These are phyloP conservation scores for Uronychia binucleata DNA, from an alignment of 73 alveolate genomes.

Conservation along the genomic window DNA sequence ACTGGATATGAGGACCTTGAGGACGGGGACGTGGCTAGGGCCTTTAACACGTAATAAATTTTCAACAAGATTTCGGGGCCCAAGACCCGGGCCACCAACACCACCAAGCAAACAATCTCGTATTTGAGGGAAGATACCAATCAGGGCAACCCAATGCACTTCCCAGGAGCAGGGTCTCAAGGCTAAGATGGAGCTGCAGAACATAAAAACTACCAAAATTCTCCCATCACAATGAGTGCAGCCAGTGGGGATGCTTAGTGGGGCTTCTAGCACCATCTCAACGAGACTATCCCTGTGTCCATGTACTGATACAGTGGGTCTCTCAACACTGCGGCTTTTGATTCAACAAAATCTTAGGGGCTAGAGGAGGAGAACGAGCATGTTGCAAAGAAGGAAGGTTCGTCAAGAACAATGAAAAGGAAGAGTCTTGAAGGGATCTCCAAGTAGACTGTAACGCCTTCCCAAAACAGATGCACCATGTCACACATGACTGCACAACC, in stretches of 20 bases:
- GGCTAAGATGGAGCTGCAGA: no score
- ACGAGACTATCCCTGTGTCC: neutral
- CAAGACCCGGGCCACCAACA: no score
- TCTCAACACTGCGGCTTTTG: neutral
- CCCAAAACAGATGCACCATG: neutral
- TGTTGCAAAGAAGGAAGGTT: neutral
- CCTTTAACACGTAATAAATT: no score
- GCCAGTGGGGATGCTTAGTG: neutral
- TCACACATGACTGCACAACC: neutral
- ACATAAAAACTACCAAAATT: no score
- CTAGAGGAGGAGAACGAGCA: neutral
- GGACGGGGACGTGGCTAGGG: no score
- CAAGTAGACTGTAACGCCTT: neutral
- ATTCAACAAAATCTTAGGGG: neutral
- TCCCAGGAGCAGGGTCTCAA: no score
- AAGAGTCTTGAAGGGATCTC: neutral
- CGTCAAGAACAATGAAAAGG: neutral
- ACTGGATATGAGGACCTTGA: neutral
- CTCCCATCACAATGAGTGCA: neutral
- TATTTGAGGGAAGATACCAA: neutral
- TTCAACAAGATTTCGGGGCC: no score
- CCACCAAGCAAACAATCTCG: neutral
- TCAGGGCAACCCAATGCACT: no score
- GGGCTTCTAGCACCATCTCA: neutral
- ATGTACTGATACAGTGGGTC: neutral